These are phyloP conservation scores for Thielaviopsis ethacetica DNA, from an alignment of 2,329 filamentous ascomycete species.

Conservation along the genomic window DNA sequence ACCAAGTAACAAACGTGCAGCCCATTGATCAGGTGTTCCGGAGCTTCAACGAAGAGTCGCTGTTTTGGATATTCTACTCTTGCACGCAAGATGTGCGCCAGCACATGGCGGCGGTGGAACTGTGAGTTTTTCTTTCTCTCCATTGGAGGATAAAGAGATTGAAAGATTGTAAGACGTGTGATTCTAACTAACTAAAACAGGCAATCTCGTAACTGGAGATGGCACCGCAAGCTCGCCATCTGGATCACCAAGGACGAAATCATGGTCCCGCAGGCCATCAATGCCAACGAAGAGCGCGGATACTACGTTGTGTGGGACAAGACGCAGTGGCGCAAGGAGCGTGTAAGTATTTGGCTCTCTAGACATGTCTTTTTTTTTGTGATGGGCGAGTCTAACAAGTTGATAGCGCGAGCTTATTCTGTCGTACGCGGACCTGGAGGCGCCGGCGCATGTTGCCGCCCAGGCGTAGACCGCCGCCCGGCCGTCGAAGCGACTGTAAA, in stretches of 20 bases:
- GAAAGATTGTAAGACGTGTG: too few species aligned
- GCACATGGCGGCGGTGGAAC: slow-evolving; percentile 43
- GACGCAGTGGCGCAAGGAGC: slow-evolving; percentile 43
- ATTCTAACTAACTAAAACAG: slow-evolving; percentile 20
- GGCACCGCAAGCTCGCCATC: slow-evolving; percentile 49
- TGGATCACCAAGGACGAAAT: slow-evolving; percentile 54
- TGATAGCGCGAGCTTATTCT: slow-evolving; percentile 41
- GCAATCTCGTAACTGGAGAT: slow-evolving; percentile 48
- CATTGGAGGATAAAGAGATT: too few species aligned
- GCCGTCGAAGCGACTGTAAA: neutral
- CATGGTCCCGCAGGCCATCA: slow-evolving; percentile 44
- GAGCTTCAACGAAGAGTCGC: slow-evolving; percentile 51
- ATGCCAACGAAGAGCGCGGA: slow-evolving; percentile 43
- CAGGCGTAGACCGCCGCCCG: neutral
- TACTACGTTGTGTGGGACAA: slow-evolving; percentile 53
- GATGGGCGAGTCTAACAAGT: slow-evolving; percentile 1
- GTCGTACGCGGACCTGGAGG: slow-evolving; percentile 46
- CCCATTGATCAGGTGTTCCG: slow-evolving; percentile 48
- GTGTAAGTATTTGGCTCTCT: slow-evolving; percentile 33
- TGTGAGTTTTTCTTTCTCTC: slow-evolving; percentile 40
- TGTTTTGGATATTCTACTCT: slow-evolving; percentile 56
- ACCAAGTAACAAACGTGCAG: slow-evolving; percentile 49
- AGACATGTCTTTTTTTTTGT: too few species aligned
- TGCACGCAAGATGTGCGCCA: slow-evolving; percentile 47
- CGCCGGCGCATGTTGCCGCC: slow-evolving; percentile 13